These are phyloP conservation scores for Pholiota microspora DNA, from an alignment of 768 basidiomycete species.

Conservation along the genomic window DNA sequence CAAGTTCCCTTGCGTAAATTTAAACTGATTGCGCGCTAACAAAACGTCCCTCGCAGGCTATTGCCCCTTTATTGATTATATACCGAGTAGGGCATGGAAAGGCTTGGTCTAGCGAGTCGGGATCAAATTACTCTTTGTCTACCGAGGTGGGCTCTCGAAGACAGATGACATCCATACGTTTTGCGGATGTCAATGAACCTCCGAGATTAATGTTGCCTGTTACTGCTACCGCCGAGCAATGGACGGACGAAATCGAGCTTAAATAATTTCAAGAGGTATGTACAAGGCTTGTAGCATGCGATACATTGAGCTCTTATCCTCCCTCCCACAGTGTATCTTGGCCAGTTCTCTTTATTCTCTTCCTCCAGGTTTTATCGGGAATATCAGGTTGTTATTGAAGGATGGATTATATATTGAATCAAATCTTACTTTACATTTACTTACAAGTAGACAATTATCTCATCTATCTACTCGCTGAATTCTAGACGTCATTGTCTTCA, in stretches of 20 bases:
- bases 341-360: no score
- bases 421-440: no score
- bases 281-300: no score
- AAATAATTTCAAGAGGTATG: not conserved
- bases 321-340: not conserved
- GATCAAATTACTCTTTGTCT: not conserved
- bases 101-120: not conserved
- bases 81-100: not conserved
- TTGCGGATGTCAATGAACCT: not conserved
- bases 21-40: not conserved
- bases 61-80: not conserved
- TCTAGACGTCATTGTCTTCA: no score
- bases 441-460: no score
- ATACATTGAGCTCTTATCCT: not conserved
- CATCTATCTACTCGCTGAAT: no score
- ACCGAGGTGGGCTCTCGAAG: not conserved
- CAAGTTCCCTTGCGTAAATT: not conserved
- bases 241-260: not conserved
- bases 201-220: not conserved
- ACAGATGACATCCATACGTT: not conserved
- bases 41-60: not conserved
- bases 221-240: not conserved
- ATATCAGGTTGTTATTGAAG: no score
- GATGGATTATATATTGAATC: no score
- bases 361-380: no score